phyloP scores from a whole-genome alignment of 495 filamentous ascomycete genomes.

The Evernia prunastri region DNA sequence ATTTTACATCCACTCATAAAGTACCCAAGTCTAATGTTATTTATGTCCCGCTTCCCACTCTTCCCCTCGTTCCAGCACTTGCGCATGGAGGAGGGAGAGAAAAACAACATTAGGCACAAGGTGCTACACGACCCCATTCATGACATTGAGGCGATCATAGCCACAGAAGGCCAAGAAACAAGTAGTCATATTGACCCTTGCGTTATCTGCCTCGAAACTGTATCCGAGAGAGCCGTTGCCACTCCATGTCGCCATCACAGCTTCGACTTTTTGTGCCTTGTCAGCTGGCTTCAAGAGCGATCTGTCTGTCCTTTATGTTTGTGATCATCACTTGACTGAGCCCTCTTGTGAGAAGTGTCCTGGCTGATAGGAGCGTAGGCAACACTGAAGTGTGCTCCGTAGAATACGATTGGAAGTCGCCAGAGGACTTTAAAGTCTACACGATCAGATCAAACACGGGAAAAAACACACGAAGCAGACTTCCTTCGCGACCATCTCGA shows the following conservation, averaged over 20 bases:
- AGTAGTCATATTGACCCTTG: constrained; percentile 35
- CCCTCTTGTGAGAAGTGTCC: not conserved
- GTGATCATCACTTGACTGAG: constrained; percentile 14
- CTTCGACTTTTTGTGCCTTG: constrained; percentile 79
- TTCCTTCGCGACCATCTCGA: not conserved
- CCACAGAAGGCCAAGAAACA: no score
- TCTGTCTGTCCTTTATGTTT: constrained; percentile 70
- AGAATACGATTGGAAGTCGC: constrained; percentile 52
- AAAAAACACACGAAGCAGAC: not conserved
- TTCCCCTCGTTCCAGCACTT: not conserved
- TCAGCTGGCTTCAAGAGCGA: constrained; percentile 74
- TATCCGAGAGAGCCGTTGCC: constrained; percentile 65
- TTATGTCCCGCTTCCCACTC: no score
- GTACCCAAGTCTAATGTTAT: no score
- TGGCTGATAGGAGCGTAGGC: constrained; percentile 33
- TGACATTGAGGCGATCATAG: constrained; percentile 6
- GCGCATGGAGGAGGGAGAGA: constrained; percentile 21
- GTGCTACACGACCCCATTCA: constrained; percentile 14
- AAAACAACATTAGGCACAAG: not conserved
- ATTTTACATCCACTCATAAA: no score
- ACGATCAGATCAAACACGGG: constrained; percentile 32
- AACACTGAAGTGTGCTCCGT: constrained; percentile 63
- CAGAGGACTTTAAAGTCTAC: constrained; percentile 50
- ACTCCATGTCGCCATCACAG: constrained; percentile 70
- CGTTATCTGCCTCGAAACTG: constrained; percentile 63